These are phyloP conservation scores for Paraconiothyrium brasiliense DNA, from an alignment of 2,329 filamentous ascomycete species.

Conservation along the genomic window DNA sequence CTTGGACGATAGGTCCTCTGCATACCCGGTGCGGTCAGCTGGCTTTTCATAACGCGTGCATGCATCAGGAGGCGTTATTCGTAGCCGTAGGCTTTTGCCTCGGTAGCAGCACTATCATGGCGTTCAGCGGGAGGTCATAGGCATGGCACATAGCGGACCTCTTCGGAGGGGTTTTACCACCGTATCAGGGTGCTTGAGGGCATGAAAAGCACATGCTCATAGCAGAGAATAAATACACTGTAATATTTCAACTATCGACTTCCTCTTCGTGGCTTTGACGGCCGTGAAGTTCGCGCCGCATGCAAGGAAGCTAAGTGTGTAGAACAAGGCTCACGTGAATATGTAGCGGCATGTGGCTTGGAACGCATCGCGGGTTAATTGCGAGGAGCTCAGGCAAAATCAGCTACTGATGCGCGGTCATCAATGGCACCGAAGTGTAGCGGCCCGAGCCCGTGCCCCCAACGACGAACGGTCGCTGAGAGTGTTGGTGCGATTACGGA, in stretches of 20 bases:
- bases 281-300: background rate
- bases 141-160: slow-evolving; percentile 1
- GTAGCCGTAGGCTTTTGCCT: background rate
- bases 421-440: background rate
- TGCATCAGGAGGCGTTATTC: slow-evolving; percentile 28
- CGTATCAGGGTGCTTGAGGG: background rate
- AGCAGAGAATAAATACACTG: background rate
- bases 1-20: slow-evolving; percentile 18
- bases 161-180: background rate
- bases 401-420: background rate
- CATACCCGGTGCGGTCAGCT: slow-evolving; percentile 12
- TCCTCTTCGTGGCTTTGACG: background rate
- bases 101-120: slow-evolving; percentile 10
- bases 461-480: background rate
- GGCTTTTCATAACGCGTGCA: slow-evolving; percentile 30
- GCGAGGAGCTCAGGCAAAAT: background rate
- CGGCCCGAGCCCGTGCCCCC: background rate
- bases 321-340: background rate
- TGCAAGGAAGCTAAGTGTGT: no score
- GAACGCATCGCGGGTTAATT: background rate
- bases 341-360: background rate
- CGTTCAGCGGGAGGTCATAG: background rate
- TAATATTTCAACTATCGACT: background rate
- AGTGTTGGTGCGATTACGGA: background rate
- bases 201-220: background rate